Conservation (phyloP, 768 basidiomycete genomes). For the Exidia glandulosa region DNA sequence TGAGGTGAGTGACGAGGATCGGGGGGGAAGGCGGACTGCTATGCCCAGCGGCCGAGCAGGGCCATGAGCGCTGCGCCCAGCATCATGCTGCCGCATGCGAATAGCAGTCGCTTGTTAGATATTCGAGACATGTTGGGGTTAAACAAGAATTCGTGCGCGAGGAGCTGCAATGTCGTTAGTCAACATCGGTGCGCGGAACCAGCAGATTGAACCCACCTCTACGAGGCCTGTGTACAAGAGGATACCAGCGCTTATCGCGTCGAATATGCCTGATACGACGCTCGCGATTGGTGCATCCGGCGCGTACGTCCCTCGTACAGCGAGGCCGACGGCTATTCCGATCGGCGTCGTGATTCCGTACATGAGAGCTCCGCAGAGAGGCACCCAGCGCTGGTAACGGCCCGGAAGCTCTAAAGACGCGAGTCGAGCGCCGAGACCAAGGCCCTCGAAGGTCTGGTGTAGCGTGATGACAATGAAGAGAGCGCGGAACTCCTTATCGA, state of each 20-base stretch:
- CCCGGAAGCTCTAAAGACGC: slow-evolving; percentile 60
- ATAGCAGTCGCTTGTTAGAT: slow-evolving; percentile 50
- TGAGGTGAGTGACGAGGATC: neutral
- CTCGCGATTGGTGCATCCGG: slow-evolving; percentile 62
- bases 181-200: too few species aligned
- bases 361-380: slow-evolving; percentile 45
- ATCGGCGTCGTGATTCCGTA: slow-evolving; percentile 78
- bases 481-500: slow-evolving; percentile 65
- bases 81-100: slow-evolving; percentile 63
- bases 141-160: slow-evolving; percentile 93
- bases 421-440: slow-evolving; percentile 84
- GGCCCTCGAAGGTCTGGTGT: slow-evolving; percentile 92
- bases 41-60: slow-evolving; percentile 87
- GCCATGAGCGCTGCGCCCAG: slow-evolving; percentile 81
- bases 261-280: slow-evolving; percentile 77
- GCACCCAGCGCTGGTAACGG: slow-evolving; percentile 40
- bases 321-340: slow-evolving; percentile 79
- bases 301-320: slow-evolving; percentile 68
- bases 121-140: slow-evolving; percentile 74
- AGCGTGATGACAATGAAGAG: slow-evolving; percentile 88
- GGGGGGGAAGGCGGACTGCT: slow-evolving; percentile 7
- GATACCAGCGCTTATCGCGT: slow-evolving; percentile 79
- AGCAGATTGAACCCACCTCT: slow-evolving; percentile 21
- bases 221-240: slow-evolving; percentile 80
- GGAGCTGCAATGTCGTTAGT: too few species aligned